Base-by-base conservation (phyloP, 208 protist species). In the Trypanosoma avium region DNA sequence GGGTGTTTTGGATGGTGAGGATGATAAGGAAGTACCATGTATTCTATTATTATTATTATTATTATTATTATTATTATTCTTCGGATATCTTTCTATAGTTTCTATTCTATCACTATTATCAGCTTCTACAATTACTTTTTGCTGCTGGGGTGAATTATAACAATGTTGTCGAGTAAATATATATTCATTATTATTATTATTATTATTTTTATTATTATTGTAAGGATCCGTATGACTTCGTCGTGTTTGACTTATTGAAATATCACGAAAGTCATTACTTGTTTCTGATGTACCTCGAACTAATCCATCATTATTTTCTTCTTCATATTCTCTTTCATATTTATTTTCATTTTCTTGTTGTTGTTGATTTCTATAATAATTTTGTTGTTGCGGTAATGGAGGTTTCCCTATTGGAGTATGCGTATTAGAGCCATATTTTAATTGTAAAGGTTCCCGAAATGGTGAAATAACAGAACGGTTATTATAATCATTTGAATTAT, bases 311-410 rank as follows among this genome's bases (percentile, higher is more conserved):
- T 38, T 10, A 4, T 38, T 10, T 38, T 38, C 33, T 38, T 38
- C 33, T 38, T 38, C 33, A 13, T 42, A 8, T 42, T 42, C 4
- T n/a, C n/a, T n/a, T n/a, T n/a, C n/a, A n/a, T n/a, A n/a, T n/a
- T n/a, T n/a, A n/a, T n/a, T n/a, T n/a, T n/a, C n/a, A n/a, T n/a
- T n/a, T 42, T 42, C 36, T 42, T 42, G 1, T 42, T 42, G 4
- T 9, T 9, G 36, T 42, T 21, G 33, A n/a, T 15, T 4, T 30
- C 22, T 2, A 33, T 48, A 19, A n/a, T 60, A 38, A 6, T 38
- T 26, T 9, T 61, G 42, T 13, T 61, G 42, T 5, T 48, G n/a
- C n/a, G n/a, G 42, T 27, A 61, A 38, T 29, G 56, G 56, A 4
- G 56, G 56, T 38, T 42, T 21, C 5, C 56, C 56, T 52, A 27